phyloP scores from a whole-genome alignment of 106 monocot species.

The Apostasia ramifera region DNA sequence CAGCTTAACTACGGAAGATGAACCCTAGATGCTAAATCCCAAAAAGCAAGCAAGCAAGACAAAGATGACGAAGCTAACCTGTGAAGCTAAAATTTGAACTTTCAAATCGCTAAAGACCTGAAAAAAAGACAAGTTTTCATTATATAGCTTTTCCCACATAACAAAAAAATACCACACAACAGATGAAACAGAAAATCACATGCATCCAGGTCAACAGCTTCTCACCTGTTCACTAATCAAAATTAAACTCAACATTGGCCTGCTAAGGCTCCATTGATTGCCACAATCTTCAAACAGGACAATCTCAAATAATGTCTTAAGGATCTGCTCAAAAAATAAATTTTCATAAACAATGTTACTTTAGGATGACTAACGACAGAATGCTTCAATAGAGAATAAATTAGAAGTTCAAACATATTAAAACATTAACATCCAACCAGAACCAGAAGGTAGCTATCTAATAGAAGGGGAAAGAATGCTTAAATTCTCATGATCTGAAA shows the following conservation, averaged over 20 bases:
- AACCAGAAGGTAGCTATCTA: neutral
- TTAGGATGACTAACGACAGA: neutral
- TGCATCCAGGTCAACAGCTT: neutral
- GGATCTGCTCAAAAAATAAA: constrained; percentile 44
- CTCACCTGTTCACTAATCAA: constrained; percentile 85
- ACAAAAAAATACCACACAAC: neutral
- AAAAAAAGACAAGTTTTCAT: constrained; percentile 2
- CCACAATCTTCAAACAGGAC: constrained; percentile 90
- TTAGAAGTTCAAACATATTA: neutral
- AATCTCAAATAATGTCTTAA: constrained; percentile 89
- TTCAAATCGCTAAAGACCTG: constrained; percentile 86
- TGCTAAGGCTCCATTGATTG: constrained; percentile 97
- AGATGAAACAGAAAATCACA: neutral
- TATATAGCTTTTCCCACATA: neutral
- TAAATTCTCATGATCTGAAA: neutral
- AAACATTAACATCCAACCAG: neutral
- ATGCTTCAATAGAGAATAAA: neutral
- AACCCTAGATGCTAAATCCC: no score
- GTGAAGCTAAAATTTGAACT: constrained; percentile 82
- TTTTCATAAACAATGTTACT: neutral
- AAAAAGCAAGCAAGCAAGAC: no score
- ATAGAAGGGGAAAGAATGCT: neutral
- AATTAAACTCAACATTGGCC: constrained; percentile 93
- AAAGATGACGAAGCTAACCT: constrained; percentile 35
- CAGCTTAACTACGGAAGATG: no score